A percentile compares a stretch with the other conserved stretches of the same genome.
phyloP scores from a whole-genome alignment of 805 yeast species.

The Zygotorulaspora chibaensis region DNA sequence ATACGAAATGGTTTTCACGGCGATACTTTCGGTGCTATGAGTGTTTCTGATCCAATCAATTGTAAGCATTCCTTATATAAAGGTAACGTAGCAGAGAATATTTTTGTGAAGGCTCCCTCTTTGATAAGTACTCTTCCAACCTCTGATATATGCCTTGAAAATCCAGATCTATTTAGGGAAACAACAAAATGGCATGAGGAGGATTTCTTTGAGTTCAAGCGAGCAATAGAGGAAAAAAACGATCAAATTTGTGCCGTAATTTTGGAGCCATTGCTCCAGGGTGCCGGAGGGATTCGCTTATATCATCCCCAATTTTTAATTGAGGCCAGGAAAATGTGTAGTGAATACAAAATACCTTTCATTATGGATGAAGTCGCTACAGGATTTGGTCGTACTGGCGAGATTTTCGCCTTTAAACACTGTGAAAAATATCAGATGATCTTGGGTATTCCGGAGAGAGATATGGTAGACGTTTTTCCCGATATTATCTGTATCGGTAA shows the following conservation, averaged over 20 bases:
- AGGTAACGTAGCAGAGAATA: conserved; percentile 30
- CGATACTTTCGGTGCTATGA: conserved; percentile 39
- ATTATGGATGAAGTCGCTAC: conserved; percentile 39
- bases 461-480: conserved; percentile 21
- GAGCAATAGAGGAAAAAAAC: conserved; percentile 27
- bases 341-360: conserved; percentile 33
- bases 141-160: conserved; percentile 6
- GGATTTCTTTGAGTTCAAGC: conserved; percentile 30
- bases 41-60: conserved; percentile 36
- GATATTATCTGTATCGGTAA: conserved; percentile 30
- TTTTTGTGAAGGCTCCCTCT: conserved; percentile 31
- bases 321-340: conserved; percentile 34
- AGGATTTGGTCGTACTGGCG: conserved; percentile 39
- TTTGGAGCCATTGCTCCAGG: conserved; percentile 38
- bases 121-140: conserved; percentile 17
- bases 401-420: conserved; percentile 37
- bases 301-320: conserved; percentile 35
- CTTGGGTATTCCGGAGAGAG: conserved; percentile 8
- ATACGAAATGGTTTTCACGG: conserved; percentile 39
- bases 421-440: conserved; percentile 18
- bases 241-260: conserved; percentile 36
- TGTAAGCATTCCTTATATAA: conserved; percentile 35
- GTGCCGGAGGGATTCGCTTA: conserved; percentile 39
- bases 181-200: conserved; percentile 19
- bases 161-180: conserved; percentile 3